Conservation (phyloP, 495 filamentous ascomycete genomes). For the Trichocladium antarcticum region DNA sequence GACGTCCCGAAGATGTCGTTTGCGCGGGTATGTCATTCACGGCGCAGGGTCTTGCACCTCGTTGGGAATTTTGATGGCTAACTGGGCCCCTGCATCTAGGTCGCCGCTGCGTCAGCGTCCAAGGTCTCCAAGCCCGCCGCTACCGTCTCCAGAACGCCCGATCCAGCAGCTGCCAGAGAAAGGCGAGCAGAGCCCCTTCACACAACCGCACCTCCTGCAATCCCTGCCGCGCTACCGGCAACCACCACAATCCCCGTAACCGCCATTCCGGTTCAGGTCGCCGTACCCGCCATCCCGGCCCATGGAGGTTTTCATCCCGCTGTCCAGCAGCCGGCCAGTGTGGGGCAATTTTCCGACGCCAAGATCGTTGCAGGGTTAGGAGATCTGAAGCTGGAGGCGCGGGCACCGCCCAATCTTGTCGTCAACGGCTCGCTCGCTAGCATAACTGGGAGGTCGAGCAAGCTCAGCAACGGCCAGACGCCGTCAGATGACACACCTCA, state of each 20-base stretch:
- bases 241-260: background rate
- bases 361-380: conserved; percentile 31
- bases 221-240: conserved; percentile 5
- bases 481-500: conserved; percentile 40
- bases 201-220: conserved; percentile 6
- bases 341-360: conserved; percentile 4
- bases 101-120: conserved; percentile 43
- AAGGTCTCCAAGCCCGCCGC: conserved; percentile 32
- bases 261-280: background rate
- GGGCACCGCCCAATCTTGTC: conserved; percentile 35
- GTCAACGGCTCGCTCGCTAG: conserved; percentile 39
- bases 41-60: background rate
- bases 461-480: conserved; percentile 30
- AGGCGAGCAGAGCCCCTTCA: conserved; percentile 1
- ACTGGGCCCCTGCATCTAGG: conserved; percentile 10
- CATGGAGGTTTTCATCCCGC: conserved; percentile 4
- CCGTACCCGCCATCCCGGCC: background rate
- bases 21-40: conserved; percentile 42
- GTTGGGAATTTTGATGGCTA: background rate
- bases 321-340: background rate
- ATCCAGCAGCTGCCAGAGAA: conserved; percentile 3
- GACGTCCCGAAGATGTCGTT: conserved; percentile 42
- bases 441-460: conserved; percentile 23
- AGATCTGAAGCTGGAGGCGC: conserved; percentile 25
- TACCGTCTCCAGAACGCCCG: conserved; percentile 19